Conservation (phyloP, 2,329 filamentous ascomycete species). For the Aspergillus flavus region DNA sequence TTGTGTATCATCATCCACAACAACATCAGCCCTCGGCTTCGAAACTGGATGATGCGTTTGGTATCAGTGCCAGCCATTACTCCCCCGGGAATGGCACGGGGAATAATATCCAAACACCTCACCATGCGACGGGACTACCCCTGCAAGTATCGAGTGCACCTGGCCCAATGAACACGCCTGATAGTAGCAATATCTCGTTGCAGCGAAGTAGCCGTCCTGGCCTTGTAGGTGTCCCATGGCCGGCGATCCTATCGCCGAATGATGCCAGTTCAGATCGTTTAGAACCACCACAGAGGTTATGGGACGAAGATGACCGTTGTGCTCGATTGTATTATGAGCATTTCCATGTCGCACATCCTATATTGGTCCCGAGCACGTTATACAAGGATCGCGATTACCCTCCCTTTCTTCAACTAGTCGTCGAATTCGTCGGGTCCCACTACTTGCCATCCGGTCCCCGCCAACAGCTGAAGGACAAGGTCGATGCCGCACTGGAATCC, state of each 20-base stretch:
- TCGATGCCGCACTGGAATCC: slow-evolving; percentile 27
- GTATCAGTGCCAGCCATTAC: slow-evolving; percentile 2
- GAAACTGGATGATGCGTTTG: slow-evolving; percentile 7
- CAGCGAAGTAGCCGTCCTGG: slow-evolving; percentile 18
- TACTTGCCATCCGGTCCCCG: slow-evolving; percentile 43
- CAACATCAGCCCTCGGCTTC: background rate
- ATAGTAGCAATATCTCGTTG: slow-evolving; percentile 19
- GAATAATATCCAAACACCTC: background rate
- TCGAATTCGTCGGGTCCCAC: slow-evolving; percentile 57
- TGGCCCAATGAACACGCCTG: slow-evolving; percentile 24
- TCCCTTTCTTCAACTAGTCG: slow-evolving; percentile 50
- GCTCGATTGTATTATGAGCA: slow-evolving; percentile 55
- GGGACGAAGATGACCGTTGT: slow-evolving; percentile 36
- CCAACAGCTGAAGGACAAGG: slow-evolving; percentile 30
- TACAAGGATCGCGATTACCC: slow-evolving; percentile 46
- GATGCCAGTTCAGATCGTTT: slow-evolving; percentile 16
- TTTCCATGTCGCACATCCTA: slow-evolving; percentile 57
- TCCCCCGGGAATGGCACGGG: background rate
- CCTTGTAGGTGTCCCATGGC: slow-evolving; percentile 25
- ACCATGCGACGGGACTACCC: background rate
- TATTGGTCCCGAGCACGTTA: slow-evolving; percentile 51
- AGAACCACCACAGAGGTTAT: slow-evolving; percentile 19
- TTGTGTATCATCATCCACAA: slow-evolving; percentile 4
- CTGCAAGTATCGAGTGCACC: background rate
- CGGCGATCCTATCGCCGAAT: slow-evolving; percentile 23